Evolutionary conservation across 441 rosid genomes (phyloP), one percentile per base, ranked within the genome.

Genomic region (Pelargonium myrrhifolium): DNA sequence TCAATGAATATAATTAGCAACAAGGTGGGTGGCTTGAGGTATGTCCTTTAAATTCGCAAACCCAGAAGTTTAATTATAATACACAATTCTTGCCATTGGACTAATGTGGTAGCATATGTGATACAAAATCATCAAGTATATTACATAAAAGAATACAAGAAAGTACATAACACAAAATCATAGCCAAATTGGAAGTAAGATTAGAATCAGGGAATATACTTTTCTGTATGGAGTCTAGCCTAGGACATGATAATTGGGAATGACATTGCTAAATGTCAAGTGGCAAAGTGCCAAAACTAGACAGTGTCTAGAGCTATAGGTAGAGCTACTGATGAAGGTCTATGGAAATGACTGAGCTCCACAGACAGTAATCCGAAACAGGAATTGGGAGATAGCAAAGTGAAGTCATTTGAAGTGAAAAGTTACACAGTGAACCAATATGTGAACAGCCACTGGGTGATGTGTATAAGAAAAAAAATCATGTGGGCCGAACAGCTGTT

Each of bases 1-100:
- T 60, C 64, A 26, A n/a, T 60, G 39, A 17, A 60, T 20, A 60
- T 60, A 60, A 17, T 60, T 28, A 12, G 63, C 64, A 11, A 6
- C 64, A 60, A 28, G 26, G 64, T 60, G 64, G 64, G 64, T 60
- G 64, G 64, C 18, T 60, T 60, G 39, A 37, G 64, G 39, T 60
- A 12, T 28, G 40, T 1, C 26, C 37, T 59, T 59, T 24, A 24
- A 60, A 60, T 24, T 60, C 64, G 31, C 18, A 60, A 17, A 14
- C 64, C 39, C 20, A 12, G 26, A 60, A 60, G 18, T 28, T 28
- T 17, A 60, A 24, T 28, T 60, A 60, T 26, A 7, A 39, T 8
- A 14, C 64, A 26, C 37, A 60, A 28, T 8, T 26, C 39, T 60
- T 14, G 6, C 15, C 64, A 60, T 28, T 60, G 40, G 26, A 12